phyloP scores from a whole-genome alignment of 768 basidiomycete genomes.

The Pleurotus platypus region DNA sequence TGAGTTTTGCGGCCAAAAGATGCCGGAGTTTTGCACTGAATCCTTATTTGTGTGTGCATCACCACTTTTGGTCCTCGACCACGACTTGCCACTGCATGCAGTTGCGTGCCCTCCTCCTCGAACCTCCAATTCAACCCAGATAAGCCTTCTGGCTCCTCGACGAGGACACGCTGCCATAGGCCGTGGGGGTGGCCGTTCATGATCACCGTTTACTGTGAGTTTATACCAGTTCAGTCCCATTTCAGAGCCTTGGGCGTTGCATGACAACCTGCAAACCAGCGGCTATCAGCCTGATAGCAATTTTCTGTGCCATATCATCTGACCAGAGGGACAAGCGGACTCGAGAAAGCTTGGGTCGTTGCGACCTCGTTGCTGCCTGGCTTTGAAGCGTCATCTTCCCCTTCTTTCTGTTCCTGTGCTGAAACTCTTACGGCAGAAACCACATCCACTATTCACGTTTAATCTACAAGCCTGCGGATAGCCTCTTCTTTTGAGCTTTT shows the following conservation, averaged over 20 bases:
- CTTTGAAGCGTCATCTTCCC: neutral
- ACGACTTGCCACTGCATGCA: constrained; percentile 4
- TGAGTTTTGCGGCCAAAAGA: too few species aligned
- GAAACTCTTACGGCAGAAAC: constrained; percentile 3
- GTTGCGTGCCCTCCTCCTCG: constrained; percentile 4
- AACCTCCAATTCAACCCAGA: constrained; percentile 4
- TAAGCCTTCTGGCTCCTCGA: constrained; percentile 2
- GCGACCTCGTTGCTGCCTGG: constrained; percentile 5
- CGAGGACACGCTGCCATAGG: neutral
- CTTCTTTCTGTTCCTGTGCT: neutral
- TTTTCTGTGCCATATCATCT: constrained; percentile 5
- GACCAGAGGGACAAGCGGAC: neutral
- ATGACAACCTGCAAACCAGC: neutral
- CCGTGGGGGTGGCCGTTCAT: neutral
- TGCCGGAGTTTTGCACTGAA: too few species aligned
- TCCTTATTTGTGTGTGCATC: neutral
- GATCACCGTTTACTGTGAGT: constrained; percentile 1
- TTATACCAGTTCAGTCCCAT: neutral
- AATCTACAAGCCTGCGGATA: constrained; percentile 2
- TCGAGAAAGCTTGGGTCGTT: neutral
- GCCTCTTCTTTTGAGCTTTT: neutral
- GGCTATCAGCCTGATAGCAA: neutral
- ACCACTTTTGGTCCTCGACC: constrained; percentile 3
- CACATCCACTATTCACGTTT: constrained; percentile 6
- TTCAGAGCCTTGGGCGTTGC: neutral